Evolutionary conservation across 352 stramenopile species (phyloP), one percentile per base, ranked within the genome.

Genomic region (Phytopythium boreale): DNA sequence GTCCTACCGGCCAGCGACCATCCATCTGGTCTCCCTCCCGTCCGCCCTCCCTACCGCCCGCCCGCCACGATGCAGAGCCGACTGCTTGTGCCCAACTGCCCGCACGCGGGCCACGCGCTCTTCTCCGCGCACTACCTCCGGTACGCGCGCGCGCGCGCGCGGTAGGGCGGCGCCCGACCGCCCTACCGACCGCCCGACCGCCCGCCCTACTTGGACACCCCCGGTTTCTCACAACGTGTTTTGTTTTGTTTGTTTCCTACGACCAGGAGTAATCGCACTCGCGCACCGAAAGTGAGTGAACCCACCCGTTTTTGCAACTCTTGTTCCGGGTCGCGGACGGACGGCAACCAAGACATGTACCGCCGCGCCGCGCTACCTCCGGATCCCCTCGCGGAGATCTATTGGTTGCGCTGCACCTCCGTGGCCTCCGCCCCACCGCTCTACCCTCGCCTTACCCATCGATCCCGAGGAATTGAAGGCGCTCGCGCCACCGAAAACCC

Each of bases 241-340:
- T 31, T 12, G 47, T 12, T 20, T 36, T 44, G 17, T n/a, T 39
- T 5, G 46, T 56, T 19, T 22, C 39, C 47, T 2, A n/a, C 19
- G 17, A 4, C 1, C 53, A 74, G 68, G 47, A 81, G 70, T 59
- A 81, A 81, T 55, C 68, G 74, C 37, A 81, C 74, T 22, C 68
- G 71, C 8, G 74, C 74, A 65, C 63, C 74, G 65, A 85, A 85
- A 74, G 77, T 85, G 59, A 10, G 66, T 58, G 26, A 19, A 46
- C 34, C 34, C 41, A 26, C 34, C 17, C 15, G 37, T 17, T 39
- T 49, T 63, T 37, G 49, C 20, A 46, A 59, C 1, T 22, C 29
- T 17, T 31, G 47, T 53, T 24, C 7, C 31, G n/a, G 47, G n/a
- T 31, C 9, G 47, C 20, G n/a, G 19, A 10, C 41, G 41, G 41